Conservation (phyloP, 225 moss, liverwort and hornwort genomes). For the Bryum argenteum region DNA sequence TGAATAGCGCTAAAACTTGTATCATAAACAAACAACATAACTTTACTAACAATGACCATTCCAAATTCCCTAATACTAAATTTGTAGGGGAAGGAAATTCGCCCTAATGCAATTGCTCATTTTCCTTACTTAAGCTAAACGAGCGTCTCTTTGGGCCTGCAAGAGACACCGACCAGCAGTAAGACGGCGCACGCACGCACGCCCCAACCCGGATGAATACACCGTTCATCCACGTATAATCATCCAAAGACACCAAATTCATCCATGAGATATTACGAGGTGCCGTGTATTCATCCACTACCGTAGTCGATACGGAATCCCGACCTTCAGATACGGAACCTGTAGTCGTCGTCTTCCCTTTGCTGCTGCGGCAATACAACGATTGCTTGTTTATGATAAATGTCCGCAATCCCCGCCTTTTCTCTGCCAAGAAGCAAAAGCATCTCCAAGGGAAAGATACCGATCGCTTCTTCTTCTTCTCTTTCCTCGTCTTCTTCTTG, state of each 20-base stretch:
- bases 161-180: constrained; percentile 49
- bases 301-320: not conserved
- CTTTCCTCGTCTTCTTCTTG: not conserved
- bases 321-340: not conserved
- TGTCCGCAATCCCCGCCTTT: constrained; percentile 45
- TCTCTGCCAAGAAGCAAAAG: constrained; percentile 34
- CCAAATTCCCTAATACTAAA: no score
- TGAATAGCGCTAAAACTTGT: no score
- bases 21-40: no score
- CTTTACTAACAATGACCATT: no score
- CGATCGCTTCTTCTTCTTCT: constrained; percentile 3
- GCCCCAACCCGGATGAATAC: not conserved
- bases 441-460: constrained; percentile 35
- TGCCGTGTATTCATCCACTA: constrained; percentile 17
- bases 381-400: constrained; percentile 29
- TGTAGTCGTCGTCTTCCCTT: not conserved
- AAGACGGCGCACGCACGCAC: constrained; percentile 40
- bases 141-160: constrained; percentile 14
- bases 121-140: not conserved
- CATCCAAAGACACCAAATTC: not conserved
- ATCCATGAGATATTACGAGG: not conserved
- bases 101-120: no score
- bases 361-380: not conserved
- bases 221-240: not conserved
- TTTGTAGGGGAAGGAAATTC: no score